Base-by-base conservation (phyloP, 805 yeast species). In the Yarrowia deformans region DNA sequence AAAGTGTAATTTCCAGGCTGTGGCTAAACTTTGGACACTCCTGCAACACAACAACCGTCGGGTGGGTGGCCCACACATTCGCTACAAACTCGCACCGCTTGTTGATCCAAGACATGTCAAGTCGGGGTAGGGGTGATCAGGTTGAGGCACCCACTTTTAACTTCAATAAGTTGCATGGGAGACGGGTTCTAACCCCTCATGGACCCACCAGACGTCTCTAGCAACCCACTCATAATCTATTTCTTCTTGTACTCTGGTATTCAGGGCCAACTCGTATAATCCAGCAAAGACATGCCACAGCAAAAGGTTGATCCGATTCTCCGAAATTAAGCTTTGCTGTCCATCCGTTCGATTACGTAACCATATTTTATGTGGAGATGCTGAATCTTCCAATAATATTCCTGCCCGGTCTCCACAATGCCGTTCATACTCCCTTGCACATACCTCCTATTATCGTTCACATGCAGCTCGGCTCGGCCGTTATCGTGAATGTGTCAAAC, bases 1-100 rank as follows among this genome's bases (percentile, higher is more conserved):
- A 60, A 60, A 60, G 66, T 60, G 66, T 60, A 60, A n/a, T 60
- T 60, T 60, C 13, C 66, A 60, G 66, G 52, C 66, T 60, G 66
- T 60, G 50, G 52, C 52, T 45, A 60, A 60, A 60, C 66, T 56
- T 56, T 56, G 61, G 48, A 10, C 9, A 23, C 40, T 48, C 37
- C 60, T 37, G 61, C 61, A 55, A 55, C 46, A 37, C 37, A 37
- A 37, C 61, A 37, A 18, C 29, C 32, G 40, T 19, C 42, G 8
- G n/a, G 43, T 9, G n/a, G 32, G 39, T n/a, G 23, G n/a, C 58
- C 58, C 58, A n/a, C 42, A 10, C 42, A 10, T 16, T 14, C 43
- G 16, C 43, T 12, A 40, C 43, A 40, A 5, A 40, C 40, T 39
- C 40, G 40, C 13, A 23, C 43, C 43, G 14, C 42, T 35, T 19